Evolutionary conservation across 1,284 basidiomycete genomes (phyloP), one percentile per base, ranked within the genome.

Genomic region (Marasmius tenuissimus): DNA sequence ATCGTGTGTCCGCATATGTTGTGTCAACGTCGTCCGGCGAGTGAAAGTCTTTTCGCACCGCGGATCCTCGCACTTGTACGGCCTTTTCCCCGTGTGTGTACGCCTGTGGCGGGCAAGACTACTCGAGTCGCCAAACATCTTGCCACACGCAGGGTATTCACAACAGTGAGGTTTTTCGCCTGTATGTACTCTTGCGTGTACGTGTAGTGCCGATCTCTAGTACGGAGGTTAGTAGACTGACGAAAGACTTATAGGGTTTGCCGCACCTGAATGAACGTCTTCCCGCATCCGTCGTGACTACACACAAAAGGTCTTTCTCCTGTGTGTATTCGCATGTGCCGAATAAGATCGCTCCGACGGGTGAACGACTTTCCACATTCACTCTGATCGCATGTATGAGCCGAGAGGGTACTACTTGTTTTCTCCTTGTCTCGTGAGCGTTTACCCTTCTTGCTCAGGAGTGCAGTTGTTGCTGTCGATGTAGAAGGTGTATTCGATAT

Each of bases 161-260:
- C 93, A 96, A 62, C 83, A 85, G 74, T 95, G 93, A 2, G 93
- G 93, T 71, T 92, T 92, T 78, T 96, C 93, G 54, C 94, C 93
- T 6, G 93, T 94, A 71, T 96, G 93, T 9, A 93, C 91, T 42
- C 93, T 88, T 59, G 85, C 82, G 73, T 96, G 93, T 4, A 96
- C 94, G 56, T 92, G 91, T 61, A 96, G 77, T 22, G 94, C 94
- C 5, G 92, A 94, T 59, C 91, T 85, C 92, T 93, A 65, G 33
- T 61, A 66, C 59, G 65, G 64, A 61, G 65, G 60, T 63, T 63
- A 50, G 63, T 34, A 67, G 62, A 52, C 68, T 4, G 48, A 61
- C 34, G 22, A 49, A 37, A 39, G 40, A 51, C 35, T 39, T 45
- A 56, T 38, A 47, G 37, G 50, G 33, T 57, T 64, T 52, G 52